phyloP scores from a whole-genome alignment of 768 basidiomycete species.

The Floccularia luteovirens region DNA sequence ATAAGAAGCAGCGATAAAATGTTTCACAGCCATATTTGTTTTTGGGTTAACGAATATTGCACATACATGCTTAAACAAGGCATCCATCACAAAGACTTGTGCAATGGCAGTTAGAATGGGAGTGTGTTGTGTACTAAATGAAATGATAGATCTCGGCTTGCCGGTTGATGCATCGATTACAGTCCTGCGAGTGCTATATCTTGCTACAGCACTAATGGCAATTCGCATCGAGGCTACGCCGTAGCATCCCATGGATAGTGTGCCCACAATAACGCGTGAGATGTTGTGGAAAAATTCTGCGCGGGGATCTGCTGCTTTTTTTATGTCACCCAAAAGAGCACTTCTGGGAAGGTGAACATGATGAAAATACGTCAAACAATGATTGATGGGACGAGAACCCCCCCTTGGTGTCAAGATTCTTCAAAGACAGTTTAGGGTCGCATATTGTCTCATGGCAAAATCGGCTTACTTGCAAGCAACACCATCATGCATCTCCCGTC shows the following conservation, averaged over 20 bases:
- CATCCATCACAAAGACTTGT: conserved; percentile 25
- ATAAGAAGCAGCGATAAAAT: conserved; percentile 14
- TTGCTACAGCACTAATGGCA: conserved; percentile 15
- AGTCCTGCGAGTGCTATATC: conserved; percentile 21
- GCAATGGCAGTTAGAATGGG: conserved; percentile 28
- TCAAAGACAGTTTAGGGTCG: too few relatives aligned
- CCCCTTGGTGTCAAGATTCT: conserved; percentile 19
- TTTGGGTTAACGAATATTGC: conserved; percentile 16
- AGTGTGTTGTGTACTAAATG: conserved; percentile 31
- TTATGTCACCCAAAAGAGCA: conserved; percentile 20
- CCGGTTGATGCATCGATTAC: conserved; percentile 12
- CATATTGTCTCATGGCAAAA: not conserved
- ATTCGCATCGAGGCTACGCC: conserved; percentile 16
- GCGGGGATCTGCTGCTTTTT: conserved; percentile 6
- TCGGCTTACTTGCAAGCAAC: conserved; percentile 17
- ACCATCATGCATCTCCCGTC: conserved; percentile 25
- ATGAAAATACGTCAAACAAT: conserved; percentile 27
- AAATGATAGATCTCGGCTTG: conserved; percentile 18
- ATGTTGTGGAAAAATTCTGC: conserved; percentile 17
- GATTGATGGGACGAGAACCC: conserved; percentile 21
- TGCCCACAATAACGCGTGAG: conserved; percentile 21
- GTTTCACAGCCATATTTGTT: conserved; percentile 8
- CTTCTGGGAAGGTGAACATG: conserved; percentile 20
- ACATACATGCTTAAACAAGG: conserved; percentile 15
- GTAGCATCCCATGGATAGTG: conserved; percentile 17